These are phyloP conservation scores for Gnetum montanum DNA, from an alignment of 75 land plant species.

Conservation along the genomic window DNA sequence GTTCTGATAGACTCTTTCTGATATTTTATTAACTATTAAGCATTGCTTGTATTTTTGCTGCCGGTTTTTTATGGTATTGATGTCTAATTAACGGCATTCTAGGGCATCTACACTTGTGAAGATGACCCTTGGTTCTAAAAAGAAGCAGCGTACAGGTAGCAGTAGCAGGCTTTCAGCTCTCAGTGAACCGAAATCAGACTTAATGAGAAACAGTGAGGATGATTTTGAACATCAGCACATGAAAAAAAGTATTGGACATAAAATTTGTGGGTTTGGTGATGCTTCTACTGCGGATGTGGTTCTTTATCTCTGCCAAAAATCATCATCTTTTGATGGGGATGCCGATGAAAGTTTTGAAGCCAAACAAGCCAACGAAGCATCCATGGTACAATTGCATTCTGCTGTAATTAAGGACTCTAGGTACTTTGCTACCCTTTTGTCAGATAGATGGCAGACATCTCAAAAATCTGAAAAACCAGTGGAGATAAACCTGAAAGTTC, in stretches of 20 bases:
- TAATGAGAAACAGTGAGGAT: constrained; percentile 5
- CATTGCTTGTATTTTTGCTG: too few species aligned
- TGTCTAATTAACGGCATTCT: too few species aligned
- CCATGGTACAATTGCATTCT: constrained; percentile 26
- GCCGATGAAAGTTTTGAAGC: constrained; percentile 5
- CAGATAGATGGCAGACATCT: constrained; percentile 65
- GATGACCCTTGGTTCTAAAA: constrained; percentile 21
- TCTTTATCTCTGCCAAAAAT: constrained; percentile 12
- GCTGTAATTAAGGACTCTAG: constrained; percentile 42
- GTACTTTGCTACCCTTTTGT: constrained; percentile 67
- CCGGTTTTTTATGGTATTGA: too few species aligned
- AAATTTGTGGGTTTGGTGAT: constrained; percentile 30
- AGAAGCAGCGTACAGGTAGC: constrained; percentile 35
- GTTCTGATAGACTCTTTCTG: too few species aligned
- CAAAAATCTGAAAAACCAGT: constrained; percentile 1
- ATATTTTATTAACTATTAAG: too few species aligned
- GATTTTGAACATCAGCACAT: neutral
- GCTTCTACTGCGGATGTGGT: constrained; percentile 42
- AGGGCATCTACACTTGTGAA: too few species aligned
- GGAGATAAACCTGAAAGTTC: constrained; percentile 37
- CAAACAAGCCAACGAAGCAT: neutral
- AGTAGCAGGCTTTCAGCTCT: constrained; percentile 21
- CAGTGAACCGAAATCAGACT: constrained; percentile 7
- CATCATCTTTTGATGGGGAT: constrained; percentile 4
- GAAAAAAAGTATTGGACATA: neutral